Conservation (phyloP, 345 rosid genomes). For the Erucastrum elatum region DNA sequence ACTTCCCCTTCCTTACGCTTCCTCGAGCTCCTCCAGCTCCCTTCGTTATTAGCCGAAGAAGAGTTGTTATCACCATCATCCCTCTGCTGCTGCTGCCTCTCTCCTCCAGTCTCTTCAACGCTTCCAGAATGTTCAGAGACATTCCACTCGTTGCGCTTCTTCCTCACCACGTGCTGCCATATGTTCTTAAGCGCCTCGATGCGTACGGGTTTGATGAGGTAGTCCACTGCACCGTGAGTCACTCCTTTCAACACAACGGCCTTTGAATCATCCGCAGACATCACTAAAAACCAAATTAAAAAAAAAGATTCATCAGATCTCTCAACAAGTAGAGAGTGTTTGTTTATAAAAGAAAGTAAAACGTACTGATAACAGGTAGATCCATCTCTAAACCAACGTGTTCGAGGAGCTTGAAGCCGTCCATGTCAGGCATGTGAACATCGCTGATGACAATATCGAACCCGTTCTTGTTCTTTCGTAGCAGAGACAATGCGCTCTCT, state of each 20-base stretch:
- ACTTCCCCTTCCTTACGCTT: conserved; percentile 59
- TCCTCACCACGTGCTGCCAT: conserved; percentile 82
- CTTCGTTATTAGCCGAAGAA: conserved; percentile 65
- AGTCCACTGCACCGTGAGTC: conserved; percentile 85
- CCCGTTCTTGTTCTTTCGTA: conserved; percentile 49
- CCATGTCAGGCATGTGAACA: conserved; percentile 93
- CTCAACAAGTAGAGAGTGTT: background rate
- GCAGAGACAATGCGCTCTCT: conserved; percentile 61
- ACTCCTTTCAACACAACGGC: conserved; percentile 70
- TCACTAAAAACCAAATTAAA: conserved; percentile 49
- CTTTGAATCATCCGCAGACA: conserved; percentile 85
- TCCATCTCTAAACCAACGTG: conserved; percentile 74
- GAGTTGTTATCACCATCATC: conserved; percentile 70
- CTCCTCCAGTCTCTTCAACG: conserved; percentile 48
- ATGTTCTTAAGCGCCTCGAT: conserved; percentile 74
- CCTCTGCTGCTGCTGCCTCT: conserved; percentile 42
- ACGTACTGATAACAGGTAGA: conserved; percentile 85
- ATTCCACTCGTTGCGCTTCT: conserved; percentile 57
- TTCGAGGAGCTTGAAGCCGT: conserved; percentile 77
- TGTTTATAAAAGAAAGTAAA: background rate
- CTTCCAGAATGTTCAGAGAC: conserved; percentile 63
- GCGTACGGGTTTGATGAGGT: conserved; percentile 74
- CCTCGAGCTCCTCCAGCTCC: conserved; percentile 51
- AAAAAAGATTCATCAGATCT: conserved; percentile 9
- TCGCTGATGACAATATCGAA: conserved; percentile 83